Base-by-base conservation (phyloP, 345 rosid genomes). In the Firmiana major region DNA sequence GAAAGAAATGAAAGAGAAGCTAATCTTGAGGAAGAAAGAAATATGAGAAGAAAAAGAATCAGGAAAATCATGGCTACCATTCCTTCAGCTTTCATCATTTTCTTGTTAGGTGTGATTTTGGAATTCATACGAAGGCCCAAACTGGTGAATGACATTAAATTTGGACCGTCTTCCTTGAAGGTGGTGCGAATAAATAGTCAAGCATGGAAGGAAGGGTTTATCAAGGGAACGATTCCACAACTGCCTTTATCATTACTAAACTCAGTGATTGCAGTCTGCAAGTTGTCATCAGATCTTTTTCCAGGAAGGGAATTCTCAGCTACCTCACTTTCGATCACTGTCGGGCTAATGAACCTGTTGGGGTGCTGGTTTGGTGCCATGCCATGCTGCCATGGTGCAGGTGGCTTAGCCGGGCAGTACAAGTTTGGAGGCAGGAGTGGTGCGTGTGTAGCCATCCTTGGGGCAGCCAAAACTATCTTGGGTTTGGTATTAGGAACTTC, bases 321-420 rank as follows among this genome's bases (percentile, higher is more conserved):
- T 16, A 64, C 93, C 0, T 92, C 97, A 0, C 87, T 94, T 58
- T 90, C 96, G 0, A 79, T 86, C 64, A 90, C 93, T 0, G 94
- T 94, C 0, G 96, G 98, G 63, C 5, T 92, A 73, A 90, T 91
- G 98, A 94, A 94, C 82, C 40, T 94, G 71, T 91, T 88, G 16
- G 93, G 96, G 17, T 91, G 97, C 70, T 94, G 97, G 98, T 92
- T 94, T 53, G 96, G 94, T 10, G 96, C 91, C 62, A 89, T 94
- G 94, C 98, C 98, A 6, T 88, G 94, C 71, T 94, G 93, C 83
- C 98, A 94, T 42, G 98, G 94, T 19, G 97, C 98, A 0, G 93
- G 97, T 0, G 97, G 98, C 36, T 79, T 92, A 38, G 98, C 98
- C 0, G 97, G 97, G 71, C 92, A 94, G 86, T 92, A 89, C 80